Percentiles rank a stretch among this genome's conserved stretches.
These are phyloP conservation scores for Colletotrichum tabaci DNA, from an alignment of 2,329 filamentous ascomycete genomes.

Conservation along the genomic window DNA sequence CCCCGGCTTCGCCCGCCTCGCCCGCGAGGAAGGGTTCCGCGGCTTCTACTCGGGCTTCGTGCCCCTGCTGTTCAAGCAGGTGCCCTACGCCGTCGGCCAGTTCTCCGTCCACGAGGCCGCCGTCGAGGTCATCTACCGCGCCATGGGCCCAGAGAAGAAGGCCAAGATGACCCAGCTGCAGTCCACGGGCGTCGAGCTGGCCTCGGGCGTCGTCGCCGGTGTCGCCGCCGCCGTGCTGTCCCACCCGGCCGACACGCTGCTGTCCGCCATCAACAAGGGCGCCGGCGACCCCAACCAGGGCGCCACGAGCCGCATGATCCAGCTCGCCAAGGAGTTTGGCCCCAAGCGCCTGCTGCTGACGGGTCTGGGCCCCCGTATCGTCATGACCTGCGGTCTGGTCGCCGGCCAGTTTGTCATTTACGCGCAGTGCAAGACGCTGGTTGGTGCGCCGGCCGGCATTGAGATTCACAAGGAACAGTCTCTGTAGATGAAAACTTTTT, in stretches of 20 bases:
- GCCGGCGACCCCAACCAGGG: slow-evolving; percentile 64
- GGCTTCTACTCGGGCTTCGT: slow-evolving; percentile 95
- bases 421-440: slow-evolving; percentile 67
- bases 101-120: slow-evolving; percentile 95
- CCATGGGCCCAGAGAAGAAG: slow-evolving; percentile 78
- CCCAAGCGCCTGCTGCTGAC: slow-evolving; percentile 62
- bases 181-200: slow-evolving; percentile 87
- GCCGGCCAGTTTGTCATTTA: slow-evolving; percentile 70
- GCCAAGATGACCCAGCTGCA: slow-evolving; percentile 76
- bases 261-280: slow-evolving; percentile 71
- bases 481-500: neutral
- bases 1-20: slow-evolving; percentile 81
- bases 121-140: slow-evolving; percentile 80
- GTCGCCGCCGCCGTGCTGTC: slow-evolving; percentile 91
- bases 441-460: slow-evolving; percentile 65
- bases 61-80: slow-evolving; percentile 88
- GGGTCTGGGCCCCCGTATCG: slow-evolving; percentile 64
- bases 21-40: slow-evolving; percentile 80
- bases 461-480: slow-evolving; percentile 66
- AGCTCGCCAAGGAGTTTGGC: slow-evolving; percentile 66
- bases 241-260: slow-evolving; percentile 83
- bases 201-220: slow-evolving; percentile 88
- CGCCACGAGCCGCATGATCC: slow-evolving; percentile 66
- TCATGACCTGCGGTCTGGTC: slow-evolving; percentile 69
- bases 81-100: slow-evolving; percentile 94